Evolutionary conservation across 2,329 filamentous ascomycete genomes (phyloP).

Genomic region (Hypoxylon sp.): DNA sequence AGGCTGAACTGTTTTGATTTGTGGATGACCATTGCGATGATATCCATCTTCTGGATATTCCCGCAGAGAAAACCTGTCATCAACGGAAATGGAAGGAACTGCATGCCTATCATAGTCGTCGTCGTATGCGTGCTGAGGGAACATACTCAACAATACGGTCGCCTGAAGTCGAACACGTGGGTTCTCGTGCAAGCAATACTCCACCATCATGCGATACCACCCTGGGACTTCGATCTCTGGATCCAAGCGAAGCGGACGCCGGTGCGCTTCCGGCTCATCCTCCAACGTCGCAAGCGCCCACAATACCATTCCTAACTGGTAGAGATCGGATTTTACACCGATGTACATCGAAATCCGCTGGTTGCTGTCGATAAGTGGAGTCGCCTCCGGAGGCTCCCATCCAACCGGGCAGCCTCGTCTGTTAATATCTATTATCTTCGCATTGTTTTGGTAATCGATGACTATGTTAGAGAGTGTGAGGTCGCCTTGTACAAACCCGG

Average conservation of each 20-base stretch:
- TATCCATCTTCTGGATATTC: constrained; percentile 59
- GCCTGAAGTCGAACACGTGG: constrained; percentile 83
- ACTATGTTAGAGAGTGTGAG: constrained; percentile 98
- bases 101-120: constrained; percentile 48
- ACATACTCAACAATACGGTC: constrained; percentile 76
- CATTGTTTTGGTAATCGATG: constrained; percentile 85
- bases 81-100: constrained; percentile 57
- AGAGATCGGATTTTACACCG: constrained; percentile 96
- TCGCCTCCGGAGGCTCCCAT: constrained; percentile 96
- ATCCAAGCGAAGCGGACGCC: constrained; percentile 75
- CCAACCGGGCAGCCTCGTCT: constrained; percentile 95
- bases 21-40: constrained; percentile 55
- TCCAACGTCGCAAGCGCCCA: constrained; percentile 91
- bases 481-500: constrained; percentile 96
- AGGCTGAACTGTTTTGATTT: constrained; percentile 60
- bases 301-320: constrained; percentile 95
- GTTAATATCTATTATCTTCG: constrained; percentile 99
- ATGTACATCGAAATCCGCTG: constrained; percentile 98
- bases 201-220: constrained; percentile 84
- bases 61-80: constrained; percentile 59
- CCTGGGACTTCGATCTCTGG: constrained; percentile 76
- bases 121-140: constrained; percentile 65
- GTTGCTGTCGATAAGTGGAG: constrained; percentile 85
- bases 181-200: constrained; percentile 80
- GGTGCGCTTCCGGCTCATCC: constrained; percentile 88